Evolutionary conservation across 768 basidiomycete genomes (phyloP), one percentile per base, ranked within the genome.

Genomic region (Collybiopsis confluens): DNA sequence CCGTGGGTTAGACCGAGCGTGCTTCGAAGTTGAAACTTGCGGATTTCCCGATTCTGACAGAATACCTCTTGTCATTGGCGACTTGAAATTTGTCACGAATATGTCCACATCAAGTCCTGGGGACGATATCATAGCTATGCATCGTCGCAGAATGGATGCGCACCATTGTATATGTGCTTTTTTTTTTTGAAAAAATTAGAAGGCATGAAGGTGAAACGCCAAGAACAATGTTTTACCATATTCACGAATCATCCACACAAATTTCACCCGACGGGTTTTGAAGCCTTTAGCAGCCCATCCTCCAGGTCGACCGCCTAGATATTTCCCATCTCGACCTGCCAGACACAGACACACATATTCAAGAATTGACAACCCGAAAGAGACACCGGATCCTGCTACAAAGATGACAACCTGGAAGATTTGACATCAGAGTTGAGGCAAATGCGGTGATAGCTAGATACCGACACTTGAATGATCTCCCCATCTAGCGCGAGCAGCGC

Each of bases 81-180:
- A 68, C 52, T 73, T 71, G 56, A 74, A 74, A 57, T 81, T 83
- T 8, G 88, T 88, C 28, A 91, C 86, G 61, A 84, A 91, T 41
- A 91, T 85, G 60, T 88, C 82, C 46, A 91, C 68, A 58, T 85
- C 79, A 3, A 91, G 72, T 43, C 69, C 61, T 47, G 71, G 60
- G 7, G 66, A 40, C 3, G 79, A 73, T 26, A 84, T 71, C 63
- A 85, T 73, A 28, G 76, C 70, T 62, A 79, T 75, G 66, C 86
- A 90, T 16, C 74, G 73, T n/a, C 82, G 78, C 33, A 91, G 64
- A 45, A 79, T 70, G 7, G 82, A 72, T 2, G 90, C 86, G 55
- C 86, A 83, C 89, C 89, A 91, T 52, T 85, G 82, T 27, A 91
- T 73, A 58, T 91, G 86, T 18, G 83, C 88, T 89, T 59, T 15